phyloP scores from a whole-genome alignment of 148 eudicot species.

The Vaccinium vitisidaea region DNA sequence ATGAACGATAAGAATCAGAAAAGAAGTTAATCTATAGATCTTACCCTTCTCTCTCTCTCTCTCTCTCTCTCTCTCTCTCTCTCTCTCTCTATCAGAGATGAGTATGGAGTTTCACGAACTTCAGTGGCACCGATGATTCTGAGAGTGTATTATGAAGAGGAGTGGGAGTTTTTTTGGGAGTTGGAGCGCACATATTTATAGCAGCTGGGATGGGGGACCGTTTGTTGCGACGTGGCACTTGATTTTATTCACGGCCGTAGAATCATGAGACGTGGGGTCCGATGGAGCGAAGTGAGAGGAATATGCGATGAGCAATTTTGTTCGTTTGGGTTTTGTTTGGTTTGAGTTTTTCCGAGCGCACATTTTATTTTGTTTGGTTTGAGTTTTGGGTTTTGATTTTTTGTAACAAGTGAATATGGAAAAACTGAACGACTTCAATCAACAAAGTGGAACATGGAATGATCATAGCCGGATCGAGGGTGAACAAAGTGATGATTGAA shows the following conservation, averaged over 20 bases:
- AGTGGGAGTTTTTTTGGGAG: too few species aligned
- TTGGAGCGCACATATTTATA: background rate
- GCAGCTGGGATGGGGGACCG: background rate
- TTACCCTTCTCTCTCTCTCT: background rate
- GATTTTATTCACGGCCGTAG: background rate
- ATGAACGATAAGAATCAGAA: background rate
- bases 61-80: background rate
- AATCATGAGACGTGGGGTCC: slow-evolving; percentile 11
- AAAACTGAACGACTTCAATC: too few species aligned
- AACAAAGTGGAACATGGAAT: too few species aligned
- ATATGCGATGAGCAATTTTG: background rate
- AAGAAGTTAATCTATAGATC: background rate
- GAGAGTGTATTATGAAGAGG: background rate
- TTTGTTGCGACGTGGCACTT: background rate
- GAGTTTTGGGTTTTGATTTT: too few species aligned
- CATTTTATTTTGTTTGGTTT: too few species aligned
- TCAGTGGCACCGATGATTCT: background rate
- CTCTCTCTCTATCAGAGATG: background rate
- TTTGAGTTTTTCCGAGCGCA: too few species aligned
- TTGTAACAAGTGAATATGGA: too few species aligned
- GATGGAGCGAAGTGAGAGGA: background rate
- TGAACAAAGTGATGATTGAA: too few species aligned
- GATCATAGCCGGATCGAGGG: too few species aligned
- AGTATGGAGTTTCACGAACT: background rate
- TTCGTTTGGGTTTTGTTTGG: too few species aligned